Percentiles rank a stretch among this genome's conserved stretches.
These are phyloP conservation scores for Pseudoperonospora humuli DNA, from an alignment of 352 stramenopile genomes.

Conservation along the genomic window DNA sequence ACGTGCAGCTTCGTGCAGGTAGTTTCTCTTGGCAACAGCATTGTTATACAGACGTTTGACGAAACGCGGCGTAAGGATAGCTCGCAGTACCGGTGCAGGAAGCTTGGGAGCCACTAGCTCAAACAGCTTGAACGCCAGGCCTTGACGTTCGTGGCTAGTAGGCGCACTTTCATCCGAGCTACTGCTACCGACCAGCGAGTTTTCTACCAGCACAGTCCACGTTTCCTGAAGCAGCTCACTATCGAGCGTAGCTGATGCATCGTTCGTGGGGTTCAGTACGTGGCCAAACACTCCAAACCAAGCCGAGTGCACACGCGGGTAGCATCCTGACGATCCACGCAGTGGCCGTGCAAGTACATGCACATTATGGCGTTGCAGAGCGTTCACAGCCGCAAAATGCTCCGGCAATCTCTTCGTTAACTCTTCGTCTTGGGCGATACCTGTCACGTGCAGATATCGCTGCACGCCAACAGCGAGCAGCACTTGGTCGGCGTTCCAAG, in stretches of 20 bases:
- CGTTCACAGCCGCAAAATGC: slow-evolving; percentile 31
- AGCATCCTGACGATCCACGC: slow-evolving; percentile 56
- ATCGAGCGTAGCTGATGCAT: slow-evolving; percentile 37
- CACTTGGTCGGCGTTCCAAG: slow-evolving; percentile 75
- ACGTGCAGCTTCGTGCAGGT: slow-evolving; percentile 69
- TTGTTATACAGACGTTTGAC: slow-evolving; percentile 84
- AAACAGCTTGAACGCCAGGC: slow-evolving; percentile 77
- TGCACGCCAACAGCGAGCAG: slow-evolving; percentile 63
- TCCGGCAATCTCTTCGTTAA: slow-evolving; percentile 28
- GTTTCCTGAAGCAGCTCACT: slow-evolving; percentile 64
- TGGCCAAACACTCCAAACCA: slow-evolving; percentile 76
- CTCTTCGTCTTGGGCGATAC: slow-evolving; percentile 27
- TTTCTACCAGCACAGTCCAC: slow-evolving; percentile 79
- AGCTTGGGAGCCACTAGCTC: slow-evolving; percentile 56
- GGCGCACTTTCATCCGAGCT: slow-evolving; percentile 13
- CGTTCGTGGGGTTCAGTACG: slow-evolving; percentile 41
- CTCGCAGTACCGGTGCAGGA: slow-evolving; percentile 36
- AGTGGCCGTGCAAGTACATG: slow-evolving; percentile 55
- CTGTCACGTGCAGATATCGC: slow-evolving; percentile 49
- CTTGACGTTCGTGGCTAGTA: slow-evolving; percentile 72
- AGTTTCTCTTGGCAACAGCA: slow-evolving; percentile 69
- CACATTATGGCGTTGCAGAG: slow-evolving; percentile 56
- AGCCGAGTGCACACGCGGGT: slow-evolving; percentile 69
- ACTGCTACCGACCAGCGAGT: slow-evolving; percentile 43
- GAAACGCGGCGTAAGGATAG: slow-evolving; percentile 66